Evolutionary conservation across 805 yeast species (phyloP).

Genomic region (Monosporozyma aerobia): DNA sequence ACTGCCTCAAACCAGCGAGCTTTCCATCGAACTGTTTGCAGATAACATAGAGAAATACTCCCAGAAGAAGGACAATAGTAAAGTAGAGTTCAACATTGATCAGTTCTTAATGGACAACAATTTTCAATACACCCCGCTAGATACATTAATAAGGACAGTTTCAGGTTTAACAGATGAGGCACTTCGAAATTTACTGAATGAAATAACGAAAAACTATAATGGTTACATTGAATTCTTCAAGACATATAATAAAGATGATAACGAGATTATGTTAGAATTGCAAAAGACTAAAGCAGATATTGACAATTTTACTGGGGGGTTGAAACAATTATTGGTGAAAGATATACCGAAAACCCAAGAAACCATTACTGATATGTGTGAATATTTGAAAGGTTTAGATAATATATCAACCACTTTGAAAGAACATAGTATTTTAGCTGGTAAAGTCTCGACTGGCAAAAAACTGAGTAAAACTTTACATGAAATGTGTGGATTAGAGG

Average conservation of each 20-base stretch:
- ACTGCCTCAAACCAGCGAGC: slow-evolving; percentile 21
- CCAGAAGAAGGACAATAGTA: not conserved
- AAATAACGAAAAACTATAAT: slow-evolving; percentile 19
- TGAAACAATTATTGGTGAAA: slow-evolving; percentile 14
- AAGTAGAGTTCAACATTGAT: slow-evolving; percentile 18
- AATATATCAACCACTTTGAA: slow-evolving; percentile 13
- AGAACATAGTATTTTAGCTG: slow-evolving; percentile 13
- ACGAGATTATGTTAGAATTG: slow-evolving; percentile 16
- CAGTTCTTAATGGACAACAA: slow-evolving; percentile 24
- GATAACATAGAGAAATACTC: slow-evolving; percentile 12
- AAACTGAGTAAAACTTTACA: slow-evolving; percentile 21
- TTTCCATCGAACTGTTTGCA: slow-evolving; percentile 21
- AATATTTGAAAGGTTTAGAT: slow-evolving; percentile 22
- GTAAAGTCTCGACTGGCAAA: slow-evolving; percentile 12
- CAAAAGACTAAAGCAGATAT: slow-evolving; percentile 18
- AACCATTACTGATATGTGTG: slow-evolving; percentile 17
- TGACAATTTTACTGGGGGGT: slow-evolving; percentile 14
- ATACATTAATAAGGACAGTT: slow-evolving; percentile 21
- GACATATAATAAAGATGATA: slow-evolving; percentile 15
- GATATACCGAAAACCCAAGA: slow-evolving; percentile 19
- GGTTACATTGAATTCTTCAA: slow-evolving; percentile 22
- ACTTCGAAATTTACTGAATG: slow-evolving; percentile 19
- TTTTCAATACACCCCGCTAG: slow-evolving; percentile 27
- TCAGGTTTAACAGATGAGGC: slow-evolving; percentile 18
- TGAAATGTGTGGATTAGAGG: slow-evolving; percentile 20